Base-by-base conservation (phyloP, 495 filamentous ascomycete genomes). In the Acidiella bohemica region DNA sequence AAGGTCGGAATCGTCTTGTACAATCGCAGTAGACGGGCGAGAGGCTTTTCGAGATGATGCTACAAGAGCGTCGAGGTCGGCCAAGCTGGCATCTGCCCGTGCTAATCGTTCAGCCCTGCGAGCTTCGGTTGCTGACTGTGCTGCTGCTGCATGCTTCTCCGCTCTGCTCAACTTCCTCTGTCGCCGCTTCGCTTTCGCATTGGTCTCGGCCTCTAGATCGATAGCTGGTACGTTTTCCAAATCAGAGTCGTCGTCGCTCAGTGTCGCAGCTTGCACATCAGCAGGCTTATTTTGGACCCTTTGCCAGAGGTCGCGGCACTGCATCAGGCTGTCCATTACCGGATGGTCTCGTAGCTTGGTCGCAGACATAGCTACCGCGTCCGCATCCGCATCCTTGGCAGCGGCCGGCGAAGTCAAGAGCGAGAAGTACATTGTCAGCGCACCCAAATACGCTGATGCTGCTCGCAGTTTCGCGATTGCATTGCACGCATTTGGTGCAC, bases 341-440 rank as follows among this genome's bases (percentile, higher is more conserved):
- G 79, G 71, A 54, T 97, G 90, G 35, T 92, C 81, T 41, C 81
- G 76, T 33, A 97, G 65, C 50, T 90, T 73, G 23, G 70, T 62
- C 4, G 86, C 75, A 3, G 80, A 64, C 58, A 78, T 67, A 11
- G 72, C 59, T n/a, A 62, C 33, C 8, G 62, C 59, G 12, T 67
- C 62, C 10, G 36, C 33, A 1, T 54, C 53, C 26, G 66, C 63
- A 12, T 71, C 51, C 19, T 62, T 68, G 33, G 73, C n/a, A n/a
- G n/a, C n/a, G n/a, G n/a, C 62, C 11, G 80, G 70, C 2, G 84
- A 92, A 19, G 84, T 80, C 20, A 96, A 63, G 28, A 96, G 68
- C 40, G 84, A 81, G 57, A 97, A 94, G 58, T 96, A 97, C 76
- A 94, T 84, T 41, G 79, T 76, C 52, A 96, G 66, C 0, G 83